Base-by-base conservation (phyloP, 352 stramenopile genomes). In the Aphanomyces euteiches region DNA sequence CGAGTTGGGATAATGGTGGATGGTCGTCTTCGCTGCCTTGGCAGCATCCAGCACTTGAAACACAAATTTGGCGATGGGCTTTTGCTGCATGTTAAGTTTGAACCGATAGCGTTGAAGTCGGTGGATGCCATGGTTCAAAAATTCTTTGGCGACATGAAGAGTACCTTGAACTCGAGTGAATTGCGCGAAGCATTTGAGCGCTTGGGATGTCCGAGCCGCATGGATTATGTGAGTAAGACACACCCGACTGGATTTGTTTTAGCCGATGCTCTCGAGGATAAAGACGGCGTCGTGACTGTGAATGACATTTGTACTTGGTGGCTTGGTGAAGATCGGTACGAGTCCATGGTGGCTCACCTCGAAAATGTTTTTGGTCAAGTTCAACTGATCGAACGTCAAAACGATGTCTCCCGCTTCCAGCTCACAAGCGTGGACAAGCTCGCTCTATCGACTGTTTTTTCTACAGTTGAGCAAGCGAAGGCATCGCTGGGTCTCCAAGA, bases 1-100 rank as follows among this genome's bases (percentile, higher is more conserved):
- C 86, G 89, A 38, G 95, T 98, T 17, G 96, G 89, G 7, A 99
- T 99, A 74, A 99, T 99, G 96, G 93, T 98, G 1, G 90, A 89
- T 50, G 97, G 96, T 19, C 84, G 83, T 7, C 76, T 99, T 41
- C 82, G 87, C 21, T 99, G 96, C 78, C 80, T 99, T 58, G 96
- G 97, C 17, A 97, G 72, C 17, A 87, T 95, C 40, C 95, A 93
- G 50, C 90, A 98, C 61, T 74, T 98, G 50, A 98, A 97, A 77
- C 56, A 71, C 12, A 83, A 85, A 37, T 97, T 96, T 53, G 93
- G 93, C 2, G 78, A 92, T 57, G 89, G 87, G 3, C 95, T 96
- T 50, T 47, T 93, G 64, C 19, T 96, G 19, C 87, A 96, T 72
- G 47, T 93, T 12, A 68, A 87, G 2, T 12, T 47, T 0, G 70